Percentiles rank a stretch among this genome's conserved stretches.
These are phyloP conservation scores for Pseudocercospora ulei DNA, from an alignment of 2,329 filamentous ascomycete genomes.

Conservation along the genomic window DNA sequence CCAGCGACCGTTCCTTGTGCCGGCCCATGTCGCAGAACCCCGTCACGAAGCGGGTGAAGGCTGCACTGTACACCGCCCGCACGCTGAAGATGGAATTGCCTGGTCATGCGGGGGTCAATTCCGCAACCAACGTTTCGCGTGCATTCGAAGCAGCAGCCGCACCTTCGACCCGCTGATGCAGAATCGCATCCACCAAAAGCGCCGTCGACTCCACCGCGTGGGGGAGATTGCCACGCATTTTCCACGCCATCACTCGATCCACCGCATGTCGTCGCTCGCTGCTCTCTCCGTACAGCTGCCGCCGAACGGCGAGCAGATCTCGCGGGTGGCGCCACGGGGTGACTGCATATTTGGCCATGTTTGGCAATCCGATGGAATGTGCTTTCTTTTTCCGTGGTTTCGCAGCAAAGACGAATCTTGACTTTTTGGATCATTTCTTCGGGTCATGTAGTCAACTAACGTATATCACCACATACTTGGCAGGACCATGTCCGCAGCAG, in stretches of 20 bases:
- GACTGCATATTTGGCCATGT: conserved; percentile 61
- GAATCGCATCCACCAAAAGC: conserved; percentile 57
- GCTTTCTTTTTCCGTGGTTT: conserved; percentile 3
- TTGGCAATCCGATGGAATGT: not conserved
- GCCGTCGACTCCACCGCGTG: conserved; percentile 72
- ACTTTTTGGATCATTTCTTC: conserved; percentile 28
- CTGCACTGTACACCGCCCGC: conserved; percentile 61
- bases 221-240: conserved; percentile 63
- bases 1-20: conserved; percentile 51
- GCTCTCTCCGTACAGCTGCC: conserved; percentile 49
- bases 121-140: no score
- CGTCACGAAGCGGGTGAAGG: conserved; percentile 62
- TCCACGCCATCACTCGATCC: conserved; percentile 45
- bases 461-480: no score
- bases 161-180: conserved; percentile 48
- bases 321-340: conserved; percentile 60
- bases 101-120: no score
- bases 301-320: conserved; percentile 57
- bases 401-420: not conserved
- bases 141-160: no score
- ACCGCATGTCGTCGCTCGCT: conserved; percentile 35
- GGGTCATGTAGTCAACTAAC: no score
- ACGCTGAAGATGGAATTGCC: conserved; percentile 50
- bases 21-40: conserved; percentile 67
- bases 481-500: no score